Evolutionary conservation across 768 basidiomycete species (phyloP), one percentile per base, ranked within the genome.

Genomic region (Cystobasidium onofrii): DNA sequence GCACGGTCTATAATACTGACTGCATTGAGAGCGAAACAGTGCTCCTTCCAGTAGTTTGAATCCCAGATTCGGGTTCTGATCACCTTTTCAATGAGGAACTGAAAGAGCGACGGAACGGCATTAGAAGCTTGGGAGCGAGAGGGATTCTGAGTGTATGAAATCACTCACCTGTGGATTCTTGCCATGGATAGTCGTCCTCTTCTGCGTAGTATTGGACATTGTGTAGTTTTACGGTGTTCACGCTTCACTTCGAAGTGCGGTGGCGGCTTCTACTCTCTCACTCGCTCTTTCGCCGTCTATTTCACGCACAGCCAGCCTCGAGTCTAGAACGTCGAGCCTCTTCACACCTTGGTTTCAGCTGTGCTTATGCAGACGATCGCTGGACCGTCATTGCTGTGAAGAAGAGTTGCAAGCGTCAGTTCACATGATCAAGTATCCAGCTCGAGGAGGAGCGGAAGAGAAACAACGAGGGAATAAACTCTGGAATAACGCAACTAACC

Each of bases 41-140:
- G 92, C 80, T 99, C 95, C 83, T 99, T 99, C 95, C 95, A 99
- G 82, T 87, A 99, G 7, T 85, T 81, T 0, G 90, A 89, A 81
- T 98, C 95, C 84, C 95, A 99, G 75, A 99, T 96, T 75, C 96
- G 87, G 79, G 89, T 91, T 66, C 96, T 88, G 76, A 98, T 94
- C 75, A 97, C 91, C 43, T 91, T 95, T 84, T 98, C 96, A 33
- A 99, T 89, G 81, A 99, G 84, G 44, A 71, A 71, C 69, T 67
- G 23, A 15, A 31, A 12, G 15, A 63, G 10, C 23, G 31, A 20
- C 61, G 9, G 12, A 63, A 50, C 41, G 15, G 65, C 43, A 43
- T 46, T 7, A 31, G 46, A 50, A 44, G 65, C 41, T 67, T 7
- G 34, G 4, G 20, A 25, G 39, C 33, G 4, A 64, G 33, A 15